These are phyloP conservation scores for Trypanosoma mega DNA, from an alignment of 208 protist genomes.

Conservation along the genomic window DNA sequence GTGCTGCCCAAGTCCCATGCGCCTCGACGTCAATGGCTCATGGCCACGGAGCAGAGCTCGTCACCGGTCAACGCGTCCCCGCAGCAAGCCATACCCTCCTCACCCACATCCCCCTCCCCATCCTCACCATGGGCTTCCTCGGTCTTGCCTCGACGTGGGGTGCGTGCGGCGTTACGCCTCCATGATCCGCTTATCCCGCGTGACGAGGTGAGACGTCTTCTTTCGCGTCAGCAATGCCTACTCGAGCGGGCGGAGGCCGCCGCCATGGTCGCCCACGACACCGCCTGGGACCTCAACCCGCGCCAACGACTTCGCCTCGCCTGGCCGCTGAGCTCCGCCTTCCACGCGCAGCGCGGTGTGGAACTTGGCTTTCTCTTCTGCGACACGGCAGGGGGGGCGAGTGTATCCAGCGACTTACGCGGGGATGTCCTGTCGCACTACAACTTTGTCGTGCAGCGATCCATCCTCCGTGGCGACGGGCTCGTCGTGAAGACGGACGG, in stretches of 20 bases:
- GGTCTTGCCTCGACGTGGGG: too few relatives aligned
- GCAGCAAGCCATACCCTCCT: background rate
- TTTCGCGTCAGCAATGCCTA: conserved; percentile 53
- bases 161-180: conserved; percentile 37
- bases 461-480: conserved; percentile 37
- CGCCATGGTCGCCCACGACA: conserved; percentile 61
- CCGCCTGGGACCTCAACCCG: conserved; percentile 11
- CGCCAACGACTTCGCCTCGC: conserved; percentile 42
- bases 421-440: conserved; percentile 55
- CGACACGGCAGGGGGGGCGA: conserved; percentile 29
- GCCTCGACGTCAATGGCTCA: conserved; percentile 55
- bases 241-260: conserved; percentile 57
- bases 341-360: background rate
- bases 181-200: conserved; percentile 38
- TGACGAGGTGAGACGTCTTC: conserved; percentile 54
- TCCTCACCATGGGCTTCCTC: too few relatives aligned
- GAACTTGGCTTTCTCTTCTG: conserved; percentile 59
- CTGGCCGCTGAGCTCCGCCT: conserved; percentile 38
- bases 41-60: too few relatives aligned
- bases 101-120: too few relatives aligned
- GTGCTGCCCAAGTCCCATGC: conserved; percentile 75
- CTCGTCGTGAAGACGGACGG: conserved; percentile 69
- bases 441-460: conserved; percentile 66
- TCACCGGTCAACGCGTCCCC: conserved; percentile 20
- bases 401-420: conserved; percentile 29